A percentile compares a stretch with the other conserved stretches of the same genome.
These are phyloP conservation scores for Chrysopogon serrulatus DNA, from an alignment of 176 grass and related monocot genomes.

Conservation along the genomic window DNA sequence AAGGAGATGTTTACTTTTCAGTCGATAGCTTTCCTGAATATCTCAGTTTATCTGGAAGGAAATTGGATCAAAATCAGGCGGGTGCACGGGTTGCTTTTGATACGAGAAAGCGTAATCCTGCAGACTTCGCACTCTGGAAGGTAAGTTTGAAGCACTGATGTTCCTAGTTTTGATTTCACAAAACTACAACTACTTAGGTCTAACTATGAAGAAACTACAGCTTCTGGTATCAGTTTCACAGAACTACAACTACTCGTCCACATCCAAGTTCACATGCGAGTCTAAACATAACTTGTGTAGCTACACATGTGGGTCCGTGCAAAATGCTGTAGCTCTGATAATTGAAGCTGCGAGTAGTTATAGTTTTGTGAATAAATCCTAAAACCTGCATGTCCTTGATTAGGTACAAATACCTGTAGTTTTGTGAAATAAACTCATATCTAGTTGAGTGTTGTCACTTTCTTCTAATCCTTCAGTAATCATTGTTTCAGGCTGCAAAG, in stretches of 20 bases:
- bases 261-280: background rate
- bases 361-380: background rate
- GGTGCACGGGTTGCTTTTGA: slow-evolving; percentile 59
- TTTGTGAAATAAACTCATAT: background rate
- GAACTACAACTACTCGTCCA: background rate
- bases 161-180: background rate
- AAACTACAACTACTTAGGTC: background rate
- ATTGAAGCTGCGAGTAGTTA: background rate
- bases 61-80: slow-evolving; percentile 52
- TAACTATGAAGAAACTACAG: background rate
- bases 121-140: slow-evolving; percentile 70
- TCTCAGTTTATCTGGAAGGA: slow-evolving; percentile 51
- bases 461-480: slow-evolving; percentile 24
- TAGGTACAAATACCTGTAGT: background rate
- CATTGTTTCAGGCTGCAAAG: slow-evolving; percentile 42
- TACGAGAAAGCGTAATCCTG: slow-evolving; percentile 42
- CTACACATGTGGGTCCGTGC: background rate
- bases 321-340: background rate
- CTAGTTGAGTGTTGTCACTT: background rate
- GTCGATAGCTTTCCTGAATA: slow-evolving; percentile 56
- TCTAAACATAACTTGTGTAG: background rate
- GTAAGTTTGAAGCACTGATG: slow-evolving; percentile 29
- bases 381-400: no score
- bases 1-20: slow-evolving; percentile 78
- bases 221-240: background rate